Percentiles rank a stretch among this genome's conserved stretches.
These are phyloP conservation scores for Candida hungchunana DNA, from an alignment of 805 yeast genomes.

Conservation along the genomic window DNA sequence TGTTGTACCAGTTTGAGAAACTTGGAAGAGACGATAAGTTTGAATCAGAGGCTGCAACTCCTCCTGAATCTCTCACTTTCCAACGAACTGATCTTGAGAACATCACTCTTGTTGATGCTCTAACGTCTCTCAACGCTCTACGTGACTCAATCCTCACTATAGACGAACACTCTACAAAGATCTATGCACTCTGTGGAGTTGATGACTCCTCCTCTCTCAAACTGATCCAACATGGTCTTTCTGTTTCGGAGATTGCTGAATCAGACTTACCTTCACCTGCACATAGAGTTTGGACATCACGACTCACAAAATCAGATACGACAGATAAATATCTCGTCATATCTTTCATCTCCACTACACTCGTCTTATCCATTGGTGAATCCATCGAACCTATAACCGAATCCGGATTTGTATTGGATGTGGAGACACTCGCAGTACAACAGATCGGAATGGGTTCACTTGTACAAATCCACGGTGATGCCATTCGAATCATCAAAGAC, in stretches of 20 bases:
- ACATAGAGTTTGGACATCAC: conserved; percentile 60
- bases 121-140: conserved; percentile 48
- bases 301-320: conserved; percentile 37
- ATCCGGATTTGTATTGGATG: conserved; percentile 53
- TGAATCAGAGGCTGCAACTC: conserved; percentile 28
- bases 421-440: conserved; percentile 62
- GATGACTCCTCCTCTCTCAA: conserved; percentile 43
- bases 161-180: conserved; percentile 33
- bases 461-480: conserved; percentile 69
- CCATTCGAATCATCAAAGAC: conserved; percentile 54
- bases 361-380: conserved; percentile 75
- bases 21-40: conserved; percentile 57
- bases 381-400: conserved; percentile 70
- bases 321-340: conserved; percentile 64
- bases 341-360: conserved; percentile 60
- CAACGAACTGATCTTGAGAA: conserved; percentile 43
- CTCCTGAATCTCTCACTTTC: conserved; percentile 28
- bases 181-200: conserved; percentile 40
- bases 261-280: conserved; percentile 73
- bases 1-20: conserved; percentile 72
- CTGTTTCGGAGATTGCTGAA: conserved; percentile 59
- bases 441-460: conserved; percentile 62
- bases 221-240: conserved; percentile 51
- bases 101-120: conserved; percentile 51
- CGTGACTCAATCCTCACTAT: conserved; percentile 35